These are phyloP conservation scores for Vitis hybrid DNA, from an alignment of 177 flowering plant species.

Conservation along the genomic window DNA sequence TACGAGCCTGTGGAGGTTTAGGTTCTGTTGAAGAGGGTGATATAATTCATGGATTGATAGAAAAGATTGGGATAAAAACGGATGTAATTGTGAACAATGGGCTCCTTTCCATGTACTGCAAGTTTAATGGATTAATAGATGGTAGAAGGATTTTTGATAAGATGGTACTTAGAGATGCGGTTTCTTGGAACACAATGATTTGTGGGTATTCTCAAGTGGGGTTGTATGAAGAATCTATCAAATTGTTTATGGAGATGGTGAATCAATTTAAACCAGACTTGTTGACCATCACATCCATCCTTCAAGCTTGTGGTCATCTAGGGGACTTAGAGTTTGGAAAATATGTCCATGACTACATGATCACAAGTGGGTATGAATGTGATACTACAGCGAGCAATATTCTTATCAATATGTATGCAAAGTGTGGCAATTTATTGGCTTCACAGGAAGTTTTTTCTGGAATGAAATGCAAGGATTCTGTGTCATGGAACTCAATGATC, in stretches of 20 bases:
- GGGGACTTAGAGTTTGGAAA: constrained; percentile 31
- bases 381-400: constrained; percentile 39
- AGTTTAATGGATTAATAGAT: constrained; percentile 23
- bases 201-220: constrained; percentile 46
- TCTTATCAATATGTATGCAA: constrained; percentile 49
- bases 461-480: constrained; percentile 35
- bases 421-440: constrained; percentile 37
- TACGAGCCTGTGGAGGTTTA: constrained; percentile 46
- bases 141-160: constrained; percentile 36
- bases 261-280: constrained; percentile 34
- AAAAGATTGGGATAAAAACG: constrained; percentile 35
- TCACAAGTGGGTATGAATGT: constrained; percentile 20
- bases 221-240: constrained; percentile 36
- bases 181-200: constrained; percentile 56
- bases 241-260: constrained; percentile 45
- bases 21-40: constrained; percentile 37
- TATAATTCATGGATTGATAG: constrained; percentile 39
- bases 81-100: constrained; percentile 43
- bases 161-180: constrained; percentile 42
- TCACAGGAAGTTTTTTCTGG: constrained; percentile 37
- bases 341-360: constrained; percentile 38
- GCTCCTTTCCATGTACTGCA: constrained; percentile 46
- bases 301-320: constrained; percentile 40
- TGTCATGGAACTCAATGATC: constrained; percentile 53
- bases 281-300: constrained; percentile 40